phyloP scores from a whole-genome alignment of 352 stramenopile species.

The Globisporangium nodosum region DNA sequence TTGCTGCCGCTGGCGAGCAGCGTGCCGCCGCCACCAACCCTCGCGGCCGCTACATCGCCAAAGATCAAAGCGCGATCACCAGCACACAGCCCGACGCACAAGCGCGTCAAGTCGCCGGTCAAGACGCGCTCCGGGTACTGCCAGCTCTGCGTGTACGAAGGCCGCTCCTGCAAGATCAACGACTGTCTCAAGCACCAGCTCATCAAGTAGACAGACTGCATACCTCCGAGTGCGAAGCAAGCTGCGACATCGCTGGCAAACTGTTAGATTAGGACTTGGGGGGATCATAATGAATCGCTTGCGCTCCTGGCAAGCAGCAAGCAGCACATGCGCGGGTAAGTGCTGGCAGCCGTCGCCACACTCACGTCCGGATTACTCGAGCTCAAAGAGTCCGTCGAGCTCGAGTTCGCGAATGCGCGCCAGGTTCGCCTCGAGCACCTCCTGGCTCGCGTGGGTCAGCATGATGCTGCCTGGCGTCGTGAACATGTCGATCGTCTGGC shows the following conservation, averaged over 20 bases:
- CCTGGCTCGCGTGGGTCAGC: conserved; percentile 86
- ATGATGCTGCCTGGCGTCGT: conserved; percentile 94
- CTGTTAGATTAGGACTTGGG: conserved; percentile 5
- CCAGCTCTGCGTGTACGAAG: conserved; percentile 52
- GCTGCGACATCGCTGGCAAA: neutral
- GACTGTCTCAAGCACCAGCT: conserved; percentile 62
- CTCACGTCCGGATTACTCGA: conserved; percentile 27
- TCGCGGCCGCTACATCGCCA: neutral
- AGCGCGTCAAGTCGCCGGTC: conserved; percentile 14
- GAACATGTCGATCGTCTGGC: conserved; percentile 93
- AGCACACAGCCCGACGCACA: neutral
- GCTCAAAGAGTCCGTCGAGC: conserved; percentile 61
- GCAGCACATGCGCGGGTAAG: neutral
- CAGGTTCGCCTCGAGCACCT: conserved; percentile 85
- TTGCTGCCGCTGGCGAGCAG: neutral
- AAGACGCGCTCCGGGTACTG: conserved; percentile 53
- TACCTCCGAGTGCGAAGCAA: neutral
- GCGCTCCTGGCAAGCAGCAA: neutral
- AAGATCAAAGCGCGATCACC: neutral
- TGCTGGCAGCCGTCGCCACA: neutral
- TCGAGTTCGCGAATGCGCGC: conserved; percentile 87
- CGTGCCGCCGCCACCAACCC: neutral
- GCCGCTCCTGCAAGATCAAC: conserved; percentile 50
- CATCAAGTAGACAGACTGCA: conserved; percentile 20
- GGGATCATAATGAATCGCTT: neutral